Evolutionary conservation across 306 rosid species (phyloP), one percentile per base, ranked within the genome.

Genomic region (Neltuma alba): DNA sequence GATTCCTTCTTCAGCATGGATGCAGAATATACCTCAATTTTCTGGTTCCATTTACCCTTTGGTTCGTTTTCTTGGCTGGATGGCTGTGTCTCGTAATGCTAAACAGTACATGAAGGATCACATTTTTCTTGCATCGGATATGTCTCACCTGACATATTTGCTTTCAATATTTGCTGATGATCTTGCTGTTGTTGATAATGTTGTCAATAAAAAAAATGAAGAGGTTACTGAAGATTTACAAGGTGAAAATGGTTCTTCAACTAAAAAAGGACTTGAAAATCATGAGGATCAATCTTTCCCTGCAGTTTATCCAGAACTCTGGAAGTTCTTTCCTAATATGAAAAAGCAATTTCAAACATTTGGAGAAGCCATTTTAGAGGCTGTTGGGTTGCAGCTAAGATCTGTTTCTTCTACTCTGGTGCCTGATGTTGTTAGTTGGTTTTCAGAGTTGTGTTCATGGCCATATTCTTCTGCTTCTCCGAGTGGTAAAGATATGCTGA

Each of bases 41-140:
- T 92, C 96, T 72, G 38, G 89, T 64, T 87, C 85, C 69, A 60
- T 74, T 60, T 87, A 81, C 65, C 97, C 98, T 81, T 83, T 94
- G 88, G 97, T 89, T 83, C 92, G 97, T 58, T 94, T 90, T 82
- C 88, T 94, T 79, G 97, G 98, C 75, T 94, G 98, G 98, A 94
- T 94, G 98, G 98, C 98, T 62, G 89, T 94, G 74, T 92, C 97
- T 79, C 96, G 90, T 75, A 94, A 90, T 88, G 97, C 97, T 70
- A 90, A 87, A 73, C 90, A 88, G 72, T 94, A 88, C 74, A 80
- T 85, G 74, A 89, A 88, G 79, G 98, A 94, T 73, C 85, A 54
- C 28, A 80, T 86, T 79, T 88, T 88, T 79, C 94, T 94, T 88
- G 97, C 97, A 78, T 89, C 89, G 18, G 94, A 92, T 87, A 75